Percentiles rank a stretch among this genome's conserved stretches.
Conservation (phyloP, 371 early-diverging fungal species). For the Synchytrium microbalum region DNA sequence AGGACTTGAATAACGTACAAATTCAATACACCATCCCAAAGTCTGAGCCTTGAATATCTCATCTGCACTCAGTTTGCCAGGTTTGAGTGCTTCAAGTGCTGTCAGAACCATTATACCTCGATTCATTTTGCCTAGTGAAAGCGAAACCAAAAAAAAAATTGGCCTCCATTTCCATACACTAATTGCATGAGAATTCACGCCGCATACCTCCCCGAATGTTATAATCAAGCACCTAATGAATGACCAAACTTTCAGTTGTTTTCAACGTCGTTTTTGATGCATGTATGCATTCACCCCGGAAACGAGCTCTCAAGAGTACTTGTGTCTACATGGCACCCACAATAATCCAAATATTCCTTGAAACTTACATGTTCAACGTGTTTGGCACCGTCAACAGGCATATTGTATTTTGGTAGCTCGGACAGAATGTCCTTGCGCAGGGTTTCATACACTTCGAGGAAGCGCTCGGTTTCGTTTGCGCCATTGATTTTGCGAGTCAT, state of each 20-base stretch:
- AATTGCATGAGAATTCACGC: background rate
- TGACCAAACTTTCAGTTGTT: slow-evolving; percentile 18
- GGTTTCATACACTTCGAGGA: slow-evolving; percentile 28
- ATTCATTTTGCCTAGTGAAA: slow-evolving; percentile 79
- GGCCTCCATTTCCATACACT: background rate
- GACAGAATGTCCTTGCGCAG: slow-evolving; percentile 54
- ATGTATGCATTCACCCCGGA: no score
- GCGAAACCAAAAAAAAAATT: background rate
- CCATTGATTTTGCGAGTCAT: background rate
- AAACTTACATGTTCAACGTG: slow-evolving; percentile 51
- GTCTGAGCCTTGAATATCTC: slow-evolving; percentile 80
- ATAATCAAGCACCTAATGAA: slow-evolving; percentile 55
- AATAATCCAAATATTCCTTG: no score
- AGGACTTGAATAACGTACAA: slow-evolving; percentile 43
- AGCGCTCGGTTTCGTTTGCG: slow-evolving; percentile 20
- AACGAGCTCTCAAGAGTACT: no score
- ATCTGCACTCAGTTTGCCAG: slow-evolving; percentile 58
- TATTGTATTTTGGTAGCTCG: slow-evolving; percentile 53
- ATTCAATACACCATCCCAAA: slow-evolving; percentile 93
- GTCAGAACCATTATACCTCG: slow-evolving; percentile 91
- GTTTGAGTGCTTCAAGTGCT: slow-evolving; percentile 68
- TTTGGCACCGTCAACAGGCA: slow-evolving; percentile 66
- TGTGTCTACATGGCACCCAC: no score
- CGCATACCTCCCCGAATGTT: slow-evolving; percentile 71
- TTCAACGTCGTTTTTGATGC: background rate